These are phyloP conservation scores for Pseudonitzschia multiseries DNA, from an alignment of 108 stramenopile species.

Conservation along the genomic window DNA sequence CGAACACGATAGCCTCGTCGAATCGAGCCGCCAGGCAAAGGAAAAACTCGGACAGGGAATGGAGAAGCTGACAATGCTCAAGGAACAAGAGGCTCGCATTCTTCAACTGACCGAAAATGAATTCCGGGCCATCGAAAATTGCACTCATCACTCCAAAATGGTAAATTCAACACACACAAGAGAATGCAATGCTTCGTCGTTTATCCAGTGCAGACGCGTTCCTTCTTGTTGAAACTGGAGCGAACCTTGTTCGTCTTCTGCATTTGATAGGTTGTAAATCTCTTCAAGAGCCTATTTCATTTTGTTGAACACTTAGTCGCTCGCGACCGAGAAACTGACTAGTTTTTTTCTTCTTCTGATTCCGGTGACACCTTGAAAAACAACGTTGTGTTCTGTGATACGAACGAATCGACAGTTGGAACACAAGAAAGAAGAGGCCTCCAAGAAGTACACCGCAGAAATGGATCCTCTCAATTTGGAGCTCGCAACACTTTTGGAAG, in stretches of 20 bases:
- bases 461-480: slow-evolving; percentile 26
- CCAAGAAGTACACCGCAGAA: slow-evolving; percentile 20
- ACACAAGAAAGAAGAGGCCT: slow-evolving; percentile 7
- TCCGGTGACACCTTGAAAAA: background rate
- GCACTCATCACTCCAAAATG: slow-evolving; percentile 20
- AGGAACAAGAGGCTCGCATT: slow-evolving; percentile 28
- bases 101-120: slow-evolving; percentile 18
- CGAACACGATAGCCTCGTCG: slow-evolving; percentile 24
- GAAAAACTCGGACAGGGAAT: slow-evolving; percentile 17
- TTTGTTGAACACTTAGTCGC: background rate
- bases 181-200: background rate
- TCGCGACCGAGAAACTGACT: background rate
- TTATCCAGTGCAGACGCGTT: too few species aligned
- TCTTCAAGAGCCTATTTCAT: background rate
- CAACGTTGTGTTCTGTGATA: background rate
- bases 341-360: background rate
- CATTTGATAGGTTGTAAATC: background rate
- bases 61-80: slow-evolving; percentile 18
- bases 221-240: too few species aligned
- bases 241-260: too few species aligned
- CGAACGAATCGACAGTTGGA: slow-evolving; percentile 2
- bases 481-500: slow-evolving; percentile 9
- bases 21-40: slow-evolving; percentile 17
- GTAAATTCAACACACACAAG: background rate
- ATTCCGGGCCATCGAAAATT: slow-evolving; percentile 23